phyloP scores from a whole-genome alignment of 148 eudicot species.

The Heliamphora exappendiculata region DNA sequence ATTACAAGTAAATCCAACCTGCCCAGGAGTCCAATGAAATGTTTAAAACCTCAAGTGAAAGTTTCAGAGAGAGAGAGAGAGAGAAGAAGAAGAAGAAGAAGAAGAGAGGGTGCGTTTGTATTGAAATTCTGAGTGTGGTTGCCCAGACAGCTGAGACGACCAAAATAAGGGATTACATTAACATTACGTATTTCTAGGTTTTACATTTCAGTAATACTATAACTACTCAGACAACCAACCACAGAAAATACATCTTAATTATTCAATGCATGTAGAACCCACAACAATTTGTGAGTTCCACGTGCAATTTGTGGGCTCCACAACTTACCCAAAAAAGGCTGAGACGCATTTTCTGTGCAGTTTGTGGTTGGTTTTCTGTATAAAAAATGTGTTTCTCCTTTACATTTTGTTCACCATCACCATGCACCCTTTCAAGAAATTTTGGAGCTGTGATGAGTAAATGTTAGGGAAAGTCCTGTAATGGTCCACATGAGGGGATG shows the following conservation, averaged over 20 bases:
- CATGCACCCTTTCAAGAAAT: constrained; percentile 49
- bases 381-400: no score
- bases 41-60: no score
- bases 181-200: neutral
- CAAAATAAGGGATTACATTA: neutral
- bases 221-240: no score
- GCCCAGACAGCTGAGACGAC: neutral
- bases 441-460: constrained; percentile 48
- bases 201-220: no score
- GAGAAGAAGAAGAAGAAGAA: neutral
- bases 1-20: neutral
- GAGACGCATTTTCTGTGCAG: no score
- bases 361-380: no score
- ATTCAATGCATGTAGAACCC: no score
- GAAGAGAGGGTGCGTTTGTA: neutral
- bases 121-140: neutral
- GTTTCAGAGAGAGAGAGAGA: no score
- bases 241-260: no score
- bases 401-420: constrained; percentile 10
- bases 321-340: no score
- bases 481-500: constrained; percentile 93
- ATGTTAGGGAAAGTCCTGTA: constrained; percentile 65
- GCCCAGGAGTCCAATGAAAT: neutral
- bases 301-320: no score
- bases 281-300: no score